Conservation (phyloP, 2,329 filamentous ascomycete genomes). For the Emericellopsis cladophorae region DNA sequence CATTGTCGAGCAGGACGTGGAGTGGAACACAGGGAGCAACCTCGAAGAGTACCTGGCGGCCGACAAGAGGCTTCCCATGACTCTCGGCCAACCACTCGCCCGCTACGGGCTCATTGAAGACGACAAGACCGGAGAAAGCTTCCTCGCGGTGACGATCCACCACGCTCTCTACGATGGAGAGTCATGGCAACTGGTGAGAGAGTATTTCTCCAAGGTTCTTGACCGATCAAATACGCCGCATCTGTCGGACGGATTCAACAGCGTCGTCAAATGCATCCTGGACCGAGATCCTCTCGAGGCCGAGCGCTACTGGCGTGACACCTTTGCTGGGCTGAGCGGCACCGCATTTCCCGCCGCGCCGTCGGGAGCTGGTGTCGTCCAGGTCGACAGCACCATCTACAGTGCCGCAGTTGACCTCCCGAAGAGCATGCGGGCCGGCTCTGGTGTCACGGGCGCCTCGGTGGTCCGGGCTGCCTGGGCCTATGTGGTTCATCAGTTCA, state of each 20-base stretch:
- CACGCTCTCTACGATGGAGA: constrained; percentile 46
- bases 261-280: constrained; percentile 34
- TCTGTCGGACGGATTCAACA: constrained; percentile 28
- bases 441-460: constrained; percentile 37
- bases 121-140: constrained; percentile 14
- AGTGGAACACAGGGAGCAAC: constrained; percentile 16
- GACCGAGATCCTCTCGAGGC: constrained; percentile 23
- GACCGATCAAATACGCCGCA: constrained; percentile 10
- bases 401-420: constrained; percentile 29
- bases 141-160: constrained; percentile 42
- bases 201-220: constrained; percentile 16
- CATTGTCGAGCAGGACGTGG: constrained; percentile 17
- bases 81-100: constrained; percentile 31
- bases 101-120: constrained; percentile 29
- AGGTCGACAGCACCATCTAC: constrained; percentile 39
- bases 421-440: constrained; percentile 16
- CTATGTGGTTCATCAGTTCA: constrained; percentile 38
- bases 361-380: constrained; percentile 31
- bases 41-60: constrained; percentile 25
- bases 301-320: constrained; percentile 31
- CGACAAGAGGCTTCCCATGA: constrained; percentile 26
- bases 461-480: constrained; percentile 48
- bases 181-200: constrained; percentile 37
- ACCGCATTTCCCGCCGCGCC: constrained; percentile 36
- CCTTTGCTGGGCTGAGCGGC: constrained; percentile 28